A percentile compares a stretch with the other conserved stretches of the same genome.
Evolutionary conservation across 2,329 filamentous ascomycete species (phyloP).

Genomic region (Aspergillus bombycis): DNA sequence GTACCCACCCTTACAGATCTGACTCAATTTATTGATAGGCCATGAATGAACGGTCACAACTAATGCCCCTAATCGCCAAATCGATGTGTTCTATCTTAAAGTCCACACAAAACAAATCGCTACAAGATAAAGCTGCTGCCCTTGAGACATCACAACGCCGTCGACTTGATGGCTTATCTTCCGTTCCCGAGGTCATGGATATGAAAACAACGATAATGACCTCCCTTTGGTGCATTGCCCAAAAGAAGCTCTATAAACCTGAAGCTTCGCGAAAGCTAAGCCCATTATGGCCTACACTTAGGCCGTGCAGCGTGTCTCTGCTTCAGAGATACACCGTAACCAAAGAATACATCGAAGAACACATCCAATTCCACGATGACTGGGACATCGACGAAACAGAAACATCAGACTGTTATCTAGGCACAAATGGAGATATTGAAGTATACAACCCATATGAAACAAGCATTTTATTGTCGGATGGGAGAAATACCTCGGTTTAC

Average conservation of each 20-base stretch:
- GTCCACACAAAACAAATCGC: constrained; percentile 17
- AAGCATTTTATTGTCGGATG: constrained; percentile 10
- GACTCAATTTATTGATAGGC: constrained; percentile 25
- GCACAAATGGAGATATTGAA: background rate
- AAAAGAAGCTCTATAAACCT: constrained; percentile 27
- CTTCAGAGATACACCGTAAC: background rate
- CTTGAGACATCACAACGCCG: constrained; percentile 8
- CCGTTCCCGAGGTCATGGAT: background rate
- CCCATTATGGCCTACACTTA: background rate
- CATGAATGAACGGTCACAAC: constrained; percentile 38
- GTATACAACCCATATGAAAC: background rate
- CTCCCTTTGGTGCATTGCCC: constrained; percentile 38
- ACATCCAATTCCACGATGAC: background rate
- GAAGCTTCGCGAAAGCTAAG: constrained; percentile 17
- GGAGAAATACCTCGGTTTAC: background rate
- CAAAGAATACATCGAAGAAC: constrained; percentile 1
- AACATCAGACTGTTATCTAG: constrained; percentile 10
- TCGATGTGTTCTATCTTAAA: constrained; percentile 37
- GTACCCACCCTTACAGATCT: background rate
- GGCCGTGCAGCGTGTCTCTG: background rate
- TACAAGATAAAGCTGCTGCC: constrained; percentile 19
- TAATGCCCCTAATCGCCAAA: constrained; percentile 40
- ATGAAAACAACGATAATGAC: constrained; percentile 28
- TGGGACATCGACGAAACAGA: background rate
- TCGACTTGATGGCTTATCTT: background rate